A percentile compares a stretch with the other conserved stretches of the same genome.
Evolutionary conservation across 352 stramenopile species (phyloP).

Genomic region (Globisporangium echinulatum): DNA sequence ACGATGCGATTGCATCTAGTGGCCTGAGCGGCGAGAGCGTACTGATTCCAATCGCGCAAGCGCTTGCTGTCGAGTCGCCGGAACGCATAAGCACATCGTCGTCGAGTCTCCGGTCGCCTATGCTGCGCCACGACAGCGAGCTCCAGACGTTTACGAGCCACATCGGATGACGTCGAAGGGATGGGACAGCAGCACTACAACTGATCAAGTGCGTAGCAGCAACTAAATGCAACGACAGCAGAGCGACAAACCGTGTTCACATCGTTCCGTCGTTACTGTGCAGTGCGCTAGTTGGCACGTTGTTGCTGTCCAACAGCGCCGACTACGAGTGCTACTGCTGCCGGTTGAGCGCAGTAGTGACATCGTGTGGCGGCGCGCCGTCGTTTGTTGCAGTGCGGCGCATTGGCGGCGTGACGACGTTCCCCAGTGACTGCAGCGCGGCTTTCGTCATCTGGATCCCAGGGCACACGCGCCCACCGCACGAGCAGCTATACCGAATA

Average conservation of each 20-base stretch:
- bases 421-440: slow-evolving; percentile 44
- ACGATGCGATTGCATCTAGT: not conserved
- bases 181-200: too few relatives aligned
- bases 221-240: too few relatives aligned
- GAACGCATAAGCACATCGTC: not conserved
- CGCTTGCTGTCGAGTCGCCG: not conserved
- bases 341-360: not conserved
- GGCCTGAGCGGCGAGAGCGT: slow-evolving; percentile 29
- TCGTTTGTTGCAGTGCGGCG: slow-evolving; percentile 4
- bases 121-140: slow-evolving; percentile 26
- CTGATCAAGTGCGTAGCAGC: too few relatives aligned
- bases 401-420: slow-evolving; percentile 20
- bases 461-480: slow-evolving; percentile 30
- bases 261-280: too few relatives aligned
- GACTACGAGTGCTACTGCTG: not conserved
- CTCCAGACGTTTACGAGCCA: slow-evolving; percentile 22
- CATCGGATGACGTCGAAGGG: too few relatives aligned
- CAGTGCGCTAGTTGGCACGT: too few relatives aligned
- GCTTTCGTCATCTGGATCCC: slow-evolving; percentile 46
- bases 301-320: too few relatives aligned
- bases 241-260: too few relatives aligned
- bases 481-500: slow-evolving; percentile 22
- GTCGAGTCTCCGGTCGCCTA: not conserved
- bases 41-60: slow-evolving; percentile 25
- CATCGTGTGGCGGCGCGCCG: too few relatives aligned